Evolutionary conservation across 768 basidiomycete genomes (phyloP).

Genomic region (Zangia roseola): DNA sequence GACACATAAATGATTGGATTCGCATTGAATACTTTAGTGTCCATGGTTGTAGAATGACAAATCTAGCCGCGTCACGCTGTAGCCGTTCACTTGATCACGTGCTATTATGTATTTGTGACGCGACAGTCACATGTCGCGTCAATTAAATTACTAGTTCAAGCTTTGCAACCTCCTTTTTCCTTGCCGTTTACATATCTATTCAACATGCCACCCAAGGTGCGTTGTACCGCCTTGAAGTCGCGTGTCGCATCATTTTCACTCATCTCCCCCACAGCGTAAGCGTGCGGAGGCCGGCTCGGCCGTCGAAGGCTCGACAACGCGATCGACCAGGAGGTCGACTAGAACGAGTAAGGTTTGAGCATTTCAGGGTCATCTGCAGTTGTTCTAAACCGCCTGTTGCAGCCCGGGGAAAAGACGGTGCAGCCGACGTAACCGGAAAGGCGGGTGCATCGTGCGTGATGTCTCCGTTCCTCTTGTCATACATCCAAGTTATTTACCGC

Average conservation of each 20-base stretch:
- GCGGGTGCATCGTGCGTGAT: slow-evolving; percentile 25
- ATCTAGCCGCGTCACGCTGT: slow-evolving; percentile 13
- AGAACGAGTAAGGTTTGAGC: slow-evolving; percentile 29
- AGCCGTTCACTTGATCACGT: slow-evolving; percentile 22
- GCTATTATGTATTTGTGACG: slow-evolving; percentile 9
- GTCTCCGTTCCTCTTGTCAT: neutral
- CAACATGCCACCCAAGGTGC: slow-evolving; percentile 40
- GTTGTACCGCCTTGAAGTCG: slow-evolving; percentile 1
- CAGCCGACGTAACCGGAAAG: slow-evolving; percentile 4
- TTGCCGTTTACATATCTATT: neutral
- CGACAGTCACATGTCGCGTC: slow-evolving; percentile 13
- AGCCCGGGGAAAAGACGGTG: slow-evolving; percentile 19
- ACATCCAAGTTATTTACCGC: slow-evolving; percentile 9
- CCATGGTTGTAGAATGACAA: slow-evolving; percentile 36
- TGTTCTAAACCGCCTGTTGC: slow-evolving; percentile 2
- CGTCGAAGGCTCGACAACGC: slow-evolving; percentile 35
- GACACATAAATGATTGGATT: slow-evolving; percentile 80
- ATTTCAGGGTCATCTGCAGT: slow-evolving; percentile 15
- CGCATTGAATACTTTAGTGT: slow-evolving; percentile 74
- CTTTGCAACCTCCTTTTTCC: neutral
- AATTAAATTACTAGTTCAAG: slow-evolving; percentile 18
- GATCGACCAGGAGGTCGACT: slow-evolving; percentile 46
- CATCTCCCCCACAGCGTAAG: slow-evolving; percentile 49
- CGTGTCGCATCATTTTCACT: slow-evolving; percentile 14
- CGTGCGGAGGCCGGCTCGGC: slow-evolving; percentile 42